Base-by-base conservation (phyloP, 768 basidiomycete species). In the Rossbeevera mucosa region DNA sequence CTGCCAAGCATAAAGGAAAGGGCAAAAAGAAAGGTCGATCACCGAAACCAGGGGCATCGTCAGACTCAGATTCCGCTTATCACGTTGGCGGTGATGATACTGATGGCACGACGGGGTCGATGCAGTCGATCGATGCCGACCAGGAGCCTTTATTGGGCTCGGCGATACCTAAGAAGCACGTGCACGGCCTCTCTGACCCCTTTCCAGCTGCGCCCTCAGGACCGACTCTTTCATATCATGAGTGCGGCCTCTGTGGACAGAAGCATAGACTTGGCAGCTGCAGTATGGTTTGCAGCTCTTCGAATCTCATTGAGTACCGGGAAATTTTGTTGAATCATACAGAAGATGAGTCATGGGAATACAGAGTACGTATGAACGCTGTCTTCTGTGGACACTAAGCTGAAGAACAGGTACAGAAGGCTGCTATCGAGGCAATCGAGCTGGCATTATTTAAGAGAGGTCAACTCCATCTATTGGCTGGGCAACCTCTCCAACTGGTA, bases 381-480 rank as follows among this genome's bases (percentile, higher is more conserved):
- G 33, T 8, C 40, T 59, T 33, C 30, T 44, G n/a, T 30, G 38
- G 40, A 43, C 2, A 7, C 52, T 33, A 44, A 14, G 44, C 51
- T 61, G 53, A 49, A 45, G 24, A 50, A 48, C 1, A 47, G 11
- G 58, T 47, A 45, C 62, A 88, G 88, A 73, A 68, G 58, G 80
- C 76, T 41, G 89, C 90, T 12, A 79, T 92, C 46, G 67, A 70
- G 24, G 80, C 81, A 6, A 90, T 92, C 55, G 90, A 92, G 52
- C 74, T 81, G 52, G 75, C 80, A 3, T 71, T 92, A 13, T 61
- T 74, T 52, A 57, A 69, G 47, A 79, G 85, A 14, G 84, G 85
- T 3, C 74, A 83, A 38, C 64, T 78, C 2, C 63, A 76, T 45
- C 67, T 88, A 20, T 76, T 89, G 50, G 71, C 69, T 31, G 82